Base-by-base conservation (phyloP, 306 rosid genomes). In the Ceratonia siliqua region DNA sequence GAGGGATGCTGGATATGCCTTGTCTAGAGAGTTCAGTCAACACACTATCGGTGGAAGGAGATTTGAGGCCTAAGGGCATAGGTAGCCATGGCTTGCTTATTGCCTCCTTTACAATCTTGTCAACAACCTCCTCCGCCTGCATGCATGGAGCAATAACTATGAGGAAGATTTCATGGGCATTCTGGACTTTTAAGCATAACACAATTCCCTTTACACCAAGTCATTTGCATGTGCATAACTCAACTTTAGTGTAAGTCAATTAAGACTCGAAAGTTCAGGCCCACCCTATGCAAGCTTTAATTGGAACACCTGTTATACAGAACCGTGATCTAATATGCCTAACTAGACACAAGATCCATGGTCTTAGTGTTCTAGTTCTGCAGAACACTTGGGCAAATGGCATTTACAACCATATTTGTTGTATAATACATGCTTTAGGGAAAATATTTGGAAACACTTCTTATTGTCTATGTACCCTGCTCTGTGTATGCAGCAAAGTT, bases 21-120 rank as follows among this genome's bases (percentile, higher is more conserved):
- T 89, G 90, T 77, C 76, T 86, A 35, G 94, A 82, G 56, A 95
- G 97, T 74, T 95, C 99, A 54, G 83, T 76, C 63, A 92, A 79
- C 0, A 95, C 97, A 73, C 87, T 81, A 18, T 92, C 99, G 0
- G 89, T 82, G 27, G 97, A 95, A 56, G 99, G 99, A 52, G 97
- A 92, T 65, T 95, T 95, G 3, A 95, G 93, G 33, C 99, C 98
- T 36, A 94, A 76, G 6, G 98, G 98, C 33, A 91, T 77, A 4
- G 98, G 98, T 43, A 91, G 77, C 98, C 98, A 91, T 77, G 98
- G 98, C 82, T 91, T 91, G 89, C 33, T 88, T 8, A 94, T 94
- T 84, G 94, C 98, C 68, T 94, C 98, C 74, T 83, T 91, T 75
- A 94, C 89, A 43, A 84, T 89, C 75, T 78, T 87, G 88, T 92